Evolutionary conservation across 345 rosid species (phyloP).

Genomic region (Rhodamnia argentea): DNA sequence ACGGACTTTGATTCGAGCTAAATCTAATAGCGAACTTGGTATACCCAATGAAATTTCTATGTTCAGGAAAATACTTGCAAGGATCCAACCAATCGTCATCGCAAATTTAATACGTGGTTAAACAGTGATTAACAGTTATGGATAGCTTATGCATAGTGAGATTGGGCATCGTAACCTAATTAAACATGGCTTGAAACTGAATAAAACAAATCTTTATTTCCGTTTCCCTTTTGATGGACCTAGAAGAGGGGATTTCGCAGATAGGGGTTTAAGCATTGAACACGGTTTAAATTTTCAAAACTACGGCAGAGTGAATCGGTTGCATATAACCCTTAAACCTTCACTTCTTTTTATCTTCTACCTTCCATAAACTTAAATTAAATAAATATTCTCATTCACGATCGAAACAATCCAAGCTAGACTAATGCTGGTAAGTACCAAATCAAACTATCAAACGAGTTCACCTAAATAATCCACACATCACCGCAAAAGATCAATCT

Average conservation of each 20-base stretch:
- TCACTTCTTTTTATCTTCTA: not conserved
- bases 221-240: too few species aligned
- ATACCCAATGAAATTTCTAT: fast-evolving
- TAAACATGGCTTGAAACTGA: not conserved
- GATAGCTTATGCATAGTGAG: not conserved
- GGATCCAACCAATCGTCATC: not conserved
- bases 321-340: not conserved
- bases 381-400: not conserved
- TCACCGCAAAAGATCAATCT: not conserved
- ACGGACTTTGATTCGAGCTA: not conserved
- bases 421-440: too few species aligned
- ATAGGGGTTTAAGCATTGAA: not conserved
- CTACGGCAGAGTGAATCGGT: not conserved
- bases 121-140: fast-evolving
- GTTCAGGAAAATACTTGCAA: not conserved
- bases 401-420: not conserved
- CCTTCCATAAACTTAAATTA: not conserved
- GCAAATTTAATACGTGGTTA: fast-evolving
- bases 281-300: not conserved
- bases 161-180: not conserved
- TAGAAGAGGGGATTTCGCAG: not conserved
- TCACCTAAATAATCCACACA: not conserved
- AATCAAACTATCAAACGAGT: not conserved
- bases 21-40: not conserved
- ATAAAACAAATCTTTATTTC: too few species aligned